A percentile compares a stretch with the other conserved stretches of the same genome.
Conservation (phyloP, 2,329 filamentous ascomycete genomes). For the Verticillium zaregamsianum region DNA sequence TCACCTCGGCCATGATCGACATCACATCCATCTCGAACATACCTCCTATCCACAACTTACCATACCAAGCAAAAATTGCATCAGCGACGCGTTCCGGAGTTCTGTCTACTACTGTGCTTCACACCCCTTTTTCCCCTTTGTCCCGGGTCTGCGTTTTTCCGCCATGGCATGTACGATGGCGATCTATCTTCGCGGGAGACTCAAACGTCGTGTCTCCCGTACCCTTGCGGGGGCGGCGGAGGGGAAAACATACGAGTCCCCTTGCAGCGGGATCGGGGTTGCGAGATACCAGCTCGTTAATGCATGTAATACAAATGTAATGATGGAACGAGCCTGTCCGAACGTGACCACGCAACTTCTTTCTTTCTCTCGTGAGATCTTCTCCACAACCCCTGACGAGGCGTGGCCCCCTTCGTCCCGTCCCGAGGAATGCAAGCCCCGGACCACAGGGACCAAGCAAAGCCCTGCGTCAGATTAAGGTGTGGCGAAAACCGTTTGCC, state of each 20-base stretch:
- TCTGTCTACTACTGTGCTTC: neutral
- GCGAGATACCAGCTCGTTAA: neutral
- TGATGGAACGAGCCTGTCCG: neutral
- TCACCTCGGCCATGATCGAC: neutral
- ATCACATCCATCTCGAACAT: neutral
- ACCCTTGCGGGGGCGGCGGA: neutral
- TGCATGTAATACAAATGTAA: neutral
- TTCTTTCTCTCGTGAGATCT: neutral
- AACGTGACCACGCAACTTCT: neutral
- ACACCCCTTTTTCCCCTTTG: slow-evolving; percentile 3
- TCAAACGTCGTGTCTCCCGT: neutral
- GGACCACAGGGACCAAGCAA: neutral
- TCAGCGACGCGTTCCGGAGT: slow-evolving; percentile 16
- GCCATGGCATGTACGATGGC: neutral
- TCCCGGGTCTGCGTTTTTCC: neutral
- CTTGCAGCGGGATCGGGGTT: neutral
- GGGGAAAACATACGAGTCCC: too few species aligned
- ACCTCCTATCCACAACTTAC: neutral
- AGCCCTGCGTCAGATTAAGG: neutral
- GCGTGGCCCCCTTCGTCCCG: neutral
- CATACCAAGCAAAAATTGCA: slow-evolving; percentile 13
- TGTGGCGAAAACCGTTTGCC: neutral
- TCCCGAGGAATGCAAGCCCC: neutral
- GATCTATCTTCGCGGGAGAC: neutral
- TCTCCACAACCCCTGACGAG: too few species aligned